A percentile compares a stretch with the other conserved stretches of the same genome.
Conservation (phyloP, 495 filamentous ascomycete species). For the Penicillium macrosclerotiorum region DNA sequence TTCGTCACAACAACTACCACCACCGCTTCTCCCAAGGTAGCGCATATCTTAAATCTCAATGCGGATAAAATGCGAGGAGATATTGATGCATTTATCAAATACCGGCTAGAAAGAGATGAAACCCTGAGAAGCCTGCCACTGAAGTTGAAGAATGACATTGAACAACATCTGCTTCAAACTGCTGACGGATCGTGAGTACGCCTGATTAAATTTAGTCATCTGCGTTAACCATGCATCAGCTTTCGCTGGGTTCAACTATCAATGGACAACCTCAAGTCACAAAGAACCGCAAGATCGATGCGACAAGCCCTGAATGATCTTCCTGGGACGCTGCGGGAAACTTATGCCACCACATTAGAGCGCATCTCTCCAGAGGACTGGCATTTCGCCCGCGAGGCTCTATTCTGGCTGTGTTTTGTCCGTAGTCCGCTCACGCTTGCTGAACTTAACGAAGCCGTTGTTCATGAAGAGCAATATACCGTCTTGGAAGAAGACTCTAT, state of each 20-base stretch:
- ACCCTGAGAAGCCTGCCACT: constrained; percentile 3
- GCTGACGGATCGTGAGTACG: constrained; percentile 24
- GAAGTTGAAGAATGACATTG: constrained; percentile 16
- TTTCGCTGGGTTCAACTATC: constrained; percentile 28
- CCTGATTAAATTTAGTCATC: background rate
- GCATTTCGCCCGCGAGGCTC: constrained; percentile 14
- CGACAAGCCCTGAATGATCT: constrained; percentile 13
- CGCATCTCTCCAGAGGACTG: constrained; percentile 12
- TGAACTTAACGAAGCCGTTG: constrained; percentile 16
- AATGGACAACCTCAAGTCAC: constrained; percentile 16
- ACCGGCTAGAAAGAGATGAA: constrained; percentile 11
- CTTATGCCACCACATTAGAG: constrained; percentile 18
- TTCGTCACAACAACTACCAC: constrained; percentile 16
- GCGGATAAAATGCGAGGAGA: constrained; percentile 11
- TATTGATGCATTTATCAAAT: constrained; percentile 15
- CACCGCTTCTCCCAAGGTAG: background rate
- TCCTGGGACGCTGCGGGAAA: constrained; percentile 19
- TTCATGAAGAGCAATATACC: constrained; percentile 12
- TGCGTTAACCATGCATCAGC: constrained; percentile 1
- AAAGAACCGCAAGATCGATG: constrained; percentile 20
- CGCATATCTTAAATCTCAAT: constrained; percentile 9
- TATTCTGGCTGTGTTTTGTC: constrained; percentile 21
- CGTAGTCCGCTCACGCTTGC: constrained; percentile 10
- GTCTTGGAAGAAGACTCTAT: constrained; percentile 22
- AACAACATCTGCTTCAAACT: constrained; percentile 2